Evolutionary conservation across 1,284 basidiomycete genomes (phyloP), one percentile per base, ranked within the genome.

Genomic region (Ceratorhiza oryzae-sativae): DNA sequence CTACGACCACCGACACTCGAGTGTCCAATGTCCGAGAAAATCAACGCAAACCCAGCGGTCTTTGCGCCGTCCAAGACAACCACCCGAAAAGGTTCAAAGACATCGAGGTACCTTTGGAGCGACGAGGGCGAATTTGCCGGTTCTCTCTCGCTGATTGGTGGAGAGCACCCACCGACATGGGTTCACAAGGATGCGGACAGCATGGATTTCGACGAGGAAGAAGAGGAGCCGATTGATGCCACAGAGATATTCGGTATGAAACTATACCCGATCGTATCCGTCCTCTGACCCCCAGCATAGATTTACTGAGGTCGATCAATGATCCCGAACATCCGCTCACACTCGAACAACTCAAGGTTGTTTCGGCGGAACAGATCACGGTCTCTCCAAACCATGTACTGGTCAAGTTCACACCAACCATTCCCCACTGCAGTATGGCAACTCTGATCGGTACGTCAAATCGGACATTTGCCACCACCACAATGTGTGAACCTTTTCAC

Each of bases 351-450:
- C 90, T 99, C 13, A 91, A 94, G 20, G 97, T 99, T 32, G 96
- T 99, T 45, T 96, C 94, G 53, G 88, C 90, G 3, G 88, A 92
- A 13, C 96, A 99, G 78, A 91, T 98, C 73, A 85, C 85, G 41
- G 86, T 98, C 46, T 83, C 84, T 4, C 80, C 86, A 27, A 93
- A 94, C 77, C 86, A 88, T 51, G 85, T 99, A 39, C 84, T 88
- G 34, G 90, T 98, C 73, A 93, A 95, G 78, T 95, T 97, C 77
- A 98, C 97, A 5, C 97, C 97, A 1, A 99, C 97, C 0, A 96
- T 98, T 32, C 97, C 97, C 3, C 97, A 99, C 79, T 99, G 97
- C 78, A 94, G 94, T 59, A 96, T 97, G 94, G 97, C 95, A 2
- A 98, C 96, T 1, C 84, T 99, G 56, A 99, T 99, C 72, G 97